These are phyloP conservation scores for Rubia peregrina DNA, from an alignment of 305 asterid genomes.

Conservation along the genomic window DNA sequence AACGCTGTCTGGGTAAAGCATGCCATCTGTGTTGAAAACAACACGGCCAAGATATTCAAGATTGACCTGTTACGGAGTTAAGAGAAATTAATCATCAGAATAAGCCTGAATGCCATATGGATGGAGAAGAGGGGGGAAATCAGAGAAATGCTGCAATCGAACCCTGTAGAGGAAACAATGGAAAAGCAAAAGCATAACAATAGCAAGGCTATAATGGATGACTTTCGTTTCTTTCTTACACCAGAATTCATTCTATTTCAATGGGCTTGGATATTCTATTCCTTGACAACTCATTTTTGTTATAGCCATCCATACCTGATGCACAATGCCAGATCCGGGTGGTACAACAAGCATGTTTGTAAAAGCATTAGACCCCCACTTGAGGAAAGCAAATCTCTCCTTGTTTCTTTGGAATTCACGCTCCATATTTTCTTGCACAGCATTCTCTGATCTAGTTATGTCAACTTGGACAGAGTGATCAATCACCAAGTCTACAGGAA, in stretches of 20 bases:
- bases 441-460: slow-evolving; percentile 79
- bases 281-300: background rate
- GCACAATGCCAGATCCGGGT: slow-evolving; percentile 97
- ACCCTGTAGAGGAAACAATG: background rate
- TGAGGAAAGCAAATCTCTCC: slow-evolving; percentile 92
- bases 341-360: slow-evolving; percentile 96
- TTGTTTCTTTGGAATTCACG: slow-evolving; percentile 85
- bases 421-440: slow-evolving; percentile 84
- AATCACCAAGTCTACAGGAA: slow-evolving; percentile 89
- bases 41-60: slow-evolving; percentile 89
- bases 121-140: background rate
- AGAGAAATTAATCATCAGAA: slow-evolving; percentile 3
- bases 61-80: slow-evolving; percentile 52
- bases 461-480: slow-evolving; percentile 98
- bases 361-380: slow-evolving; percentile 94
- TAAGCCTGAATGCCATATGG: background rate
- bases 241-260: background rate
- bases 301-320: slow-evolving; percentile 52
- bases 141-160: background rate
- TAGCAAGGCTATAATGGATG: background rate
- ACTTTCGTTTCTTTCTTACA: background rate
- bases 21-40: slow-evolving; percentile 68
- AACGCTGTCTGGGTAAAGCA: slow-evolving; percentile 85
- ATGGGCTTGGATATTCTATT: background rate
- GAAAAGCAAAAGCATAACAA: background rate